phyloP scores from a whole-genome alignment of 148 eudicot genomes.

The Diospyros kaki region DNA sequence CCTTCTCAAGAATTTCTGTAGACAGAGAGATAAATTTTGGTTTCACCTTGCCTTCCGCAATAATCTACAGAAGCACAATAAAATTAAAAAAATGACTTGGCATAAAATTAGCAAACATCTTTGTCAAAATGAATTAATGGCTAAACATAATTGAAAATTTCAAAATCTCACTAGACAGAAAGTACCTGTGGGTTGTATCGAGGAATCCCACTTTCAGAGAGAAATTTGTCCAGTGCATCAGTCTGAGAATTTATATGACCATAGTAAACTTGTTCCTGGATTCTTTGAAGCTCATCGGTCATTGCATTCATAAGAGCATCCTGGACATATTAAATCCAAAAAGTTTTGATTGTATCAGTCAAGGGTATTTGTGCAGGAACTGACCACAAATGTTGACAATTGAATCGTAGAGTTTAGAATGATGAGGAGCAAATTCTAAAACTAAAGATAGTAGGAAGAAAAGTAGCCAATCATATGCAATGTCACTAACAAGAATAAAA shows the following conservation, averaged over 20 bases:
- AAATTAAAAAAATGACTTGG: slow-evolving; percentile 11
- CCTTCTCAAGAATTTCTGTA: slow-evolving; percentile 54
- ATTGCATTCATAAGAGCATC: slow-evolving; percentile 78
- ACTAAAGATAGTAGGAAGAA: not conserved
- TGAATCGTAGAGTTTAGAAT: not conserved
- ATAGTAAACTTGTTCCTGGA: slow-evolving; percentile 96
- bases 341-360: not conserved
- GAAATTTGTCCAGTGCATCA: slow-evolving; percentile 82
- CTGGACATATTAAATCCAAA: slow-evolving; percentile 30
- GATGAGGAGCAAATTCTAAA: not conserved
- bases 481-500: not conserved
- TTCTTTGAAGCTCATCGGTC: slow-evolving; percentile 94
- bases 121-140: not conserved
- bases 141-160: not conserved
- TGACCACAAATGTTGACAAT: no score
- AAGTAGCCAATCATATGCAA: not conserved
- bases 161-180: slow-evolving; percentile 7
- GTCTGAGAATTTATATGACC: slow-evolving; percentile 85
- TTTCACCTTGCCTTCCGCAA: slow-evolving; percentile 77
- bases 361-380: no score
- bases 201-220: slow-evolving; percentile 79
- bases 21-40: slow-evolving; percentile 74
- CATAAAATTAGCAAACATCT: not conserved
- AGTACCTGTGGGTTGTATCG: slow-evolving; percentile 93
- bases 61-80: slow-evolving; percentile 52